These are phyloP conservation scores for Tetrahymena elliotti DNA, from an alignment of 73 alveolate species.

Conservation along the genomic window DNA sequence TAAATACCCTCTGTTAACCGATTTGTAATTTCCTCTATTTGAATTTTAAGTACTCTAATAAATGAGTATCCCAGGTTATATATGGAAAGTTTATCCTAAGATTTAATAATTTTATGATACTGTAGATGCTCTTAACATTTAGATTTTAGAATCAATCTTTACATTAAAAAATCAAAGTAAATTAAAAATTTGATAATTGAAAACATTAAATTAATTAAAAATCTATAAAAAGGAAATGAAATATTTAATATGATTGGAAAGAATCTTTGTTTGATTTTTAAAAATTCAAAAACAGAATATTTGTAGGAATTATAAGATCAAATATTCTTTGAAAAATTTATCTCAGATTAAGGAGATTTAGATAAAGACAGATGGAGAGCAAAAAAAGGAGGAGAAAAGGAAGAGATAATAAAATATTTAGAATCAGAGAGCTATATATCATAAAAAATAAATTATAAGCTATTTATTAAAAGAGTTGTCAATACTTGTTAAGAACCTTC, in stretches of 20 bases:
- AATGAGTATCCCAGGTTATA: neutral
- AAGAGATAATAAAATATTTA: neutral
- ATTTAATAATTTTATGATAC: neutral
- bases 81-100: neutral
- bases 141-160: neutral
- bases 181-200: neutral
- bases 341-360: neutral
- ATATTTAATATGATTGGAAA: neutral
- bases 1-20: neutral
- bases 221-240: neutral
- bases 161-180: neutral
- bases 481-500: neutral
- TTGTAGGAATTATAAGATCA: neutral
- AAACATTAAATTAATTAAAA: neutral
- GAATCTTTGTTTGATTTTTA: neutral
- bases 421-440: neutral
- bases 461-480: neutral
- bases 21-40: neutral
- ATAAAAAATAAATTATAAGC: neutral
- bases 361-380: neutral
- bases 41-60: neutral
- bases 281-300: too few species aligned
- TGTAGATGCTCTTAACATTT: neutral
- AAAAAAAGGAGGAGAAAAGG: neutral
- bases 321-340: neutral